Conservation (phyloP, 306 rosid genomes). For the Prunus padus region DNA sequence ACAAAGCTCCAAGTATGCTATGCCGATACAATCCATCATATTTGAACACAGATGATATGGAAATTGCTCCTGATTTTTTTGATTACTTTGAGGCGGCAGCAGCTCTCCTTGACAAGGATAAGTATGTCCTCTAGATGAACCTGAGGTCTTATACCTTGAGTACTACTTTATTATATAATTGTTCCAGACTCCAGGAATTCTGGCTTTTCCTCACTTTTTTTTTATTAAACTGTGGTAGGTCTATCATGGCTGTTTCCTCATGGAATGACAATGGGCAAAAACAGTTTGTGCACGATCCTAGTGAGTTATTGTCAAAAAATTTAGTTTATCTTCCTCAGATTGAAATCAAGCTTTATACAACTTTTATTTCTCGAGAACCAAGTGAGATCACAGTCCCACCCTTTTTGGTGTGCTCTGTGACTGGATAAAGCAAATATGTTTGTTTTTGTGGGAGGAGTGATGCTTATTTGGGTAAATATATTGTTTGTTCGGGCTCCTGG, state of each 20-base stretch:
- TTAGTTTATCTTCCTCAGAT: constrained; percentile 15
- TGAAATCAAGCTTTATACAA: neutral
- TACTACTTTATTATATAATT: neutral
- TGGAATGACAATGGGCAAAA: constrained; percentile 99
- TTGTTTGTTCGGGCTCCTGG: neutral
- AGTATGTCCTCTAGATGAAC: constrained; percentile 48
- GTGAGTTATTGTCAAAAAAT: constrained; percentile 48
- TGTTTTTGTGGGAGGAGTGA: neutral
- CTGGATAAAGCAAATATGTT: neutral
- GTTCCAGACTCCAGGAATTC: neutral
- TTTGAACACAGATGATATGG: constrained; percentile 86
- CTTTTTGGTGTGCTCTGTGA: neutral
- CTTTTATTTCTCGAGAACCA: neutral
- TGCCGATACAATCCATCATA: constrained; percentile 20
- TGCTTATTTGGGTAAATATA: neutral
- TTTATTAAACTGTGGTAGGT: constrained; percentile 49
- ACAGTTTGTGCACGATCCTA: constrained; percentile 89
- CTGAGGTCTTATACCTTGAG: constrained; percentile 11
- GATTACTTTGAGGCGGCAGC: constrained; percentile 88
- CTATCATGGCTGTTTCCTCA: constrained; percentile 95
- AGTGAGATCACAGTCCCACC: neutral
- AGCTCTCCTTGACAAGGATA: constrained; percentile 82
- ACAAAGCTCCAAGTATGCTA: neutral
- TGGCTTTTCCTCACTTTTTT: constrained; percentile 18
- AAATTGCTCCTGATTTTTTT: constrained; percentile 95